A percentile compares a stretch with the other conserved stretches of the same genome.
Evolutionary conservation across 2,329 filamentous ascomycete species (phyloP).

Genomic region (Chaetomiaceae sp.): DNA sequence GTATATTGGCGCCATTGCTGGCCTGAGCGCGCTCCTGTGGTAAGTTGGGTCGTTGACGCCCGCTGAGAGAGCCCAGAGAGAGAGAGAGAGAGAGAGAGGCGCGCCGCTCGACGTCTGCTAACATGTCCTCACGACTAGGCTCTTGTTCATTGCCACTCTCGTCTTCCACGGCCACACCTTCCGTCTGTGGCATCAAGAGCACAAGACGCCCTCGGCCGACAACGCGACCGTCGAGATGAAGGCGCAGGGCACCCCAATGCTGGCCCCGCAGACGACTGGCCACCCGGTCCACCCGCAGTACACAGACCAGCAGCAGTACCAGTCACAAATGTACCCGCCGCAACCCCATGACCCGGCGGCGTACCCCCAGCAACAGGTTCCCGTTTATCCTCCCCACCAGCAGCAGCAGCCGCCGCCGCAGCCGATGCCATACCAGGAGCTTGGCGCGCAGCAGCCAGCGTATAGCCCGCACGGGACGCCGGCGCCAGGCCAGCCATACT

Average conservation of each 20-base stretch:
- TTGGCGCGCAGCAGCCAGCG: background rate
- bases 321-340: conserved; percentile 17
- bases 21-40: conserved; percentile 30
- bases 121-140: conserved; percentile 4
- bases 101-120: too few relatives aligned
- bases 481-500: conserved; percentile 14
- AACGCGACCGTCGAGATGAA: conserved; percentile 31
- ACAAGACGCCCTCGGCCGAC: conserved; percentile 20
- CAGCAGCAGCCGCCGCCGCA: conserved; percentile 15
- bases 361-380: background rate
- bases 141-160: conserved; percentile 26
- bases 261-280: conserved; percentile 10
- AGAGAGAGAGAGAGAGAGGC: too few relatives aligned
- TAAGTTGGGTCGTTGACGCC: conserved; percentile 10
- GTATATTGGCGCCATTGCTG: conserved; percentile 31
- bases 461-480: conserved; percentile 10
- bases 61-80: background rate
- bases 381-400: background rate
- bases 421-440: background rate
- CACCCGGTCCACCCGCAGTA: conserved; percentile 20
- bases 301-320: conserved; percentile 21
- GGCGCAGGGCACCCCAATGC: conserved; percentile 24
- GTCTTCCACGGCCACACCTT: conserved; percentile 30
- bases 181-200: conserved; percentile 27
- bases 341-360: background rate